phyloP scores from a whole-genome alignment of 1,139 yeast genomes.

The Saccharomyces hybrid region DNA sequence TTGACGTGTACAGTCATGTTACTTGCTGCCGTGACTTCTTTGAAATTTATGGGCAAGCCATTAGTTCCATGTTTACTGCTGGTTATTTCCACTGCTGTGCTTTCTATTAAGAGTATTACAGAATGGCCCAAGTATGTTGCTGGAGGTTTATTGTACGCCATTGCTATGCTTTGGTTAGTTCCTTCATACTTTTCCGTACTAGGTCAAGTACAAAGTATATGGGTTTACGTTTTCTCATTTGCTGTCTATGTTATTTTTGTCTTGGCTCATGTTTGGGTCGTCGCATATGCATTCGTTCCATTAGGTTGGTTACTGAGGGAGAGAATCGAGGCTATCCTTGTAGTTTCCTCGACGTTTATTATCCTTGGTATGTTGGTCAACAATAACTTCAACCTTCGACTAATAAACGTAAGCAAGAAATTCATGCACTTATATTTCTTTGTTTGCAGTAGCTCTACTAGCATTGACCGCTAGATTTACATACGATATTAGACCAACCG shows the following conservation, averaged over 20 bases:
- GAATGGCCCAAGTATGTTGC: constrained; percentile 73
- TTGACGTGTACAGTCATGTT: constrained; percentile 54
- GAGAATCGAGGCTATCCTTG: constrained; percentile 68
- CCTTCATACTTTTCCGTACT: constrained; percentile 58
- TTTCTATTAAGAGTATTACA: constrained; percentile 24
- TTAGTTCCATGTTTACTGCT: constrained; percentile 29
- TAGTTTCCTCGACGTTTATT: constrained; percentile 43
- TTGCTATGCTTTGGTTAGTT: constrained; percentile 54
- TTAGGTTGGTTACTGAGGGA: constrained; percentile 84
- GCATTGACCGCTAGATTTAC: constrained; percentile 20
- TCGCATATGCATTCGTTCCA: constrained; percentile 97
- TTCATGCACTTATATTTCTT: constrained; percentile 34
- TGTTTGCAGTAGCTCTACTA: constrained; percentile 35
- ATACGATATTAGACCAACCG: constrained; percentile 23
- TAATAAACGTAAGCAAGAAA: constrained; percentile 9
- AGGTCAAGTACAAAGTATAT: constrained; percentile 52
- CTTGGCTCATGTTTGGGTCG: constrained; percentile 90
- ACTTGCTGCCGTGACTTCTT: constrained; percentile 43
- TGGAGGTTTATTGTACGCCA: constrained; percentile 64
- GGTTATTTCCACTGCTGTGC: constrained; percentile 39
- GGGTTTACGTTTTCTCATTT: constrained; percentile 51
- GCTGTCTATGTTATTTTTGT: constrained; percentile 49
- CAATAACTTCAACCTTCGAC: background rate
- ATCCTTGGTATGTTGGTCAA: constrained; percentile 31
- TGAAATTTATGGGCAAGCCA: constrained; percentile 25